Base-by-base conservation (phyloP, 1,284 basidiomycete genomes). In the Phlebopus sp. region DNA sequence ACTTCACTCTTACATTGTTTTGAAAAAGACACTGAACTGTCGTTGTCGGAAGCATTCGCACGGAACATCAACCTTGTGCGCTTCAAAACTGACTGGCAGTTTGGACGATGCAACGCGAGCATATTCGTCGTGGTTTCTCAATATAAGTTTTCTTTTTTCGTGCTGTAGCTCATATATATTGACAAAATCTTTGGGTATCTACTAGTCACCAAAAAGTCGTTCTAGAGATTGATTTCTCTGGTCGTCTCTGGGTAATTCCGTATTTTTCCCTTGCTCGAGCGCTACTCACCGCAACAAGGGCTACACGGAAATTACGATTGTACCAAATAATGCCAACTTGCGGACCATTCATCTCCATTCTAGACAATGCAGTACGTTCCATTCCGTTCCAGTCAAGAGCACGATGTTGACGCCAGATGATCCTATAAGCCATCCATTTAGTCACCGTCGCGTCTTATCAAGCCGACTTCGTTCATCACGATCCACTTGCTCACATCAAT, bases 161-260 rank as follows among this genome's bases (percentile, higher is more conserved):
- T 49, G 44, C 29, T 5, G 14, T 45, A 51, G 41, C 44, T 37
- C 40, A 41, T 38, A 39, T 37, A 52, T 69, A 61, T 75, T 88
- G 70, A 87, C 74, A 73, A 59, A 58, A 51, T 8, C 49, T 52
- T 72, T 58, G 58, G 61, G 72, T 86, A 64, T 84, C 67, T 83
- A 89, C 86, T 84, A 88, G 86, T 72, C 90, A 95, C 71, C 92
- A 95, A 77, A 91, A 91, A 65, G 90, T 94, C 44, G 89, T 90
- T 52, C 73, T 95, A 55, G 91, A 95, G 71, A 83, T 95, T 54
- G 86, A 91, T 73, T 92, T 95, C 69, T 76, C 82, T 19, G 90
- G 90, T 14, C 74, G 73, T 60, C 75, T 91, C 56, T 89, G 86
- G 81, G 90, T 90, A 70, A 8, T 29, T 23, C 29, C 37, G 27